These are phyloP conservation scores for Scheffersomyces titani DNA, from an alignment of 1,139 yeast genomes.

Conservation along the genomic window DNA sequence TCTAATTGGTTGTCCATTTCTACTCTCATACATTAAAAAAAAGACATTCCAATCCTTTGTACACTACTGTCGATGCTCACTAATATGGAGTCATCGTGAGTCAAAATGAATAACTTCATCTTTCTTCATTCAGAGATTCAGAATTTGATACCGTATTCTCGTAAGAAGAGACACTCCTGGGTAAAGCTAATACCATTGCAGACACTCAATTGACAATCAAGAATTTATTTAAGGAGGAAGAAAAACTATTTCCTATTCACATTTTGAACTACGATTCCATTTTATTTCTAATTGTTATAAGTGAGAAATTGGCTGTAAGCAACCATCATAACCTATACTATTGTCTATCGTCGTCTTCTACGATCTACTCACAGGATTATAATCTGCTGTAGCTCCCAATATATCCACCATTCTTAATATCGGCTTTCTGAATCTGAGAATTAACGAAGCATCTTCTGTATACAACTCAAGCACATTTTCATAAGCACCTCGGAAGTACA, in stretches of 20 bases:
- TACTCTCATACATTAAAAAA: no score
- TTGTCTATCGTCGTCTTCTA: not conserved
- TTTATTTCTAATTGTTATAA: no score
- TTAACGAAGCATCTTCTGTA: not conserved
- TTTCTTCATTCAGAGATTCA: not conserved
- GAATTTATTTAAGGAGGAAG: no score
- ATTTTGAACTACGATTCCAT: not conserved
- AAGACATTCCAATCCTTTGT: no score
- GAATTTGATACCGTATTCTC: not conserved
- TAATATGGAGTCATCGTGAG: not conserved
- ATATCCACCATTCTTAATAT: not conserved
- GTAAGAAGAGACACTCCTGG: not conserved
- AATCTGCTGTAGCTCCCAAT: not conserved
- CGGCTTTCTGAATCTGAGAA: not conserved
- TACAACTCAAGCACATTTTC: not conserved
- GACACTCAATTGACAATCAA: not conserved
- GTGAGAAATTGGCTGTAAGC: no score
- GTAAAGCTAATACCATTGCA: not conserved
- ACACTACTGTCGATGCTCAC: not conserved
- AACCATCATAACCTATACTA: not conserved
- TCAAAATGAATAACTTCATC: not conserved
- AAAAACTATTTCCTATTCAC: not conserved
- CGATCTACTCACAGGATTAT: not conserved
- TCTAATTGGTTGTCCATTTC: no score
- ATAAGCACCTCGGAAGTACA: not conserved